phyloP scores from a whole-genome alignment of 768 basidiomycete genomes.

The Amanita molliuscula region DNA sequence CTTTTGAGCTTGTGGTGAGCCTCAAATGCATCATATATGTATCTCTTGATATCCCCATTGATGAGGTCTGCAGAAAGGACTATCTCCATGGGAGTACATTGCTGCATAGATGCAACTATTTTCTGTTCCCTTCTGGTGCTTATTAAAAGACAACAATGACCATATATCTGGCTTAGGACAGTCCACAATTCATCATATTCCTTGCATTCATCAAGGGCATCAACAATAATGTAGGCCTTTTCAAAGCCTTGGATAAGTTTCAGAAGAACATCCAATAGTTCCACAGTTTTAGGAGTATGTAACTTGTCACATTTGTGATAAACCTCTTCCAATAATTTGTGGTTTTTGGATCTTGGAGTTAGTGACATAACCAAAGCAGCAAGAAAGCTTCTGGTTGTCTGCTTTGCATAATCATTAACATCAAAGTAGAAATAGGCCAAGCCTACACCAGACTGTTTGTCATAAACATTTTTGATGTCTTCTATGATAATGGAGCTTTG shows the following conservation, averaged over 20 bases:
- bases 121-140: neutral
- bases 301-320: too few relatives aligned
- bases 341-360: slow-evolving; percentile 1
- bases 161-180: neutral
- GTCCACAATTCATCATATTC: neutral
- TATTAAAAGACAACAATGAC: neutral
- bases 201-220: too few relatives aligned
- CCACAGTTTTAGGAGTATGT: too few relatives aligned
- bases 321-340: too few relatives aligned
- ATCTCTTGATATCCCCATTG: neutral
- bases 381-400: slow-evolving; percentile 1
- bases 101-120: too few relatives aligned
- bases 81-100: neutral
- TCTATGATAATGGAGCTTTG: too few relatives aligned
- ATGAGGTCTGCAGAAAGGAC: neutral
- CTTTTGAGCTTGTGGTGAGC: neutral
- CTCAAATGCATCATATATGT: neutral
- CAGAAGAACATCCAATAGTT: too few relatives aligned
- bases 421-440: slow-evolving; percentile 16
- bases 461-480: too few relatives aligned
- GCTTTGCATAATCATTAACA: slow-evolving; percentile 9
- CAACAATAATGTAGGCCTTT: neutral
- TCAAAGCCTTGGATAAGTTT: neutral
- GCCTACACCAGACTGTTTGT: neutral
- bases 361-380: slow-evolving; percentile 14